These are phyloP conservation scores for Houttuynia cordata DNA, from an alignment of 164 flowering plant genomes.

Conservation along the genomic window DNA sequence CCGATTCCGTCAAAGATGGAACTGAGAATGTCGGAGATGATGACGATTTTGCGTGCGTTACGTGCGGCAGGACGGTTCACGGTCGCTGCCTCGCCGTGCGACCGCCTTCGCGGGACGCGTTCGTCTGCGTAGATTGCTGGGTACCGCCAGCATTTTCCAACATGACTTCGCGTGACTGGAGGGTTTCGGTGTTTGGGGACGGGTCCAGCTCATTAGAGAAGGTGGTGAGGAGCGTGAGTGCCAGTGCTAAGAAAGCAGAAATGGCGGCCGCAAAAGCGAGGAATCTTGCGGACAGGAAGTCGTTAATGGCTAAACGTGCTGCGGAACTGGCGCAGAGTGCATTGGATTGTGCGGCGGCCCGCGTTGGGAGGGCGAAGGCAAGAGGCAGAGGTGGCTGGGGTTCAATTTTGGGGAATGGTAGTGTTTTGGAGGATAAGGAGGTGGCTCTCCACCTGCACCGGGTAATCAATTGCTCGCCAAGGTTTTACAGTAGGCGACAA, in stretches of 20 bases:
- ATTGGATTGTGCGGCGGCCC: conserved; percentile 12
- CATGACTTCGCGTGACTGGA: background rate
- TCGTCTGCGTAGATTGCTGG: conserved; percentile 73
- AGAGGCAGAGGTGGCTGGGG: background rate
- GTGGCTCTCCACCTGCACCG: conserved; percentile 42
- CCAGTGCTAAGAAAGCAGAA: conserved; percentile 18
- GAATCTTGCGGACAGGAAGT: conserved; percentile 24
- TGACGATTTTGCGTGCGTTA: conserved; percentile 17
- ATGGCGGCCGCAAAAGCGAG: conserved; percentile 22
- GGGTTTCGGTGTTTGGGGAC: background rate
- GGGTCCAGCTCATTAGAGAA: conserved; percentile 16
- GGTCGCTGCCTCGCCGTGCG: conserved; percentile 20
- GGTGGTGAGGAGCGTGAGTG: conserved; percentile 26
- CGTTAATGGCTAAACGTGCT: conserved; percentile 22
- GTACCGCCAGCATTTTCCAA: conserved; percentile 26
- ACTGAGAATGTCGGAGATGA: background rate
- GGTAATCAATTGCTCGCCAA: conserved; percentile 42
- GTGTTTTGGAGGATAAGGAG: conserved; percentile 25
- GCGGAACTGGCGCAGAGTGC: conserved; percentile 22
- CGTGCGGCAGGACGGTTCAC: conserved; percentile 36
- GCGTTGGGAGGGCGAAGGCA: conserved; percentile 5
- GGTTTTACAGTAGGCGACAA: conserved; percentile 23
- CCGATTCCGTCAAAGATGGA: background rate
- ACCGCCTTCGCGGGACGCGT: conserved; percentile 8
- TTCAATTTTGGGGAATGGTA: background rate